phyloP scores from a whole-genome alignment of 2,329 filamentous ascomycete genomes.

The Pseudogymnoascus sp. region DNA sequence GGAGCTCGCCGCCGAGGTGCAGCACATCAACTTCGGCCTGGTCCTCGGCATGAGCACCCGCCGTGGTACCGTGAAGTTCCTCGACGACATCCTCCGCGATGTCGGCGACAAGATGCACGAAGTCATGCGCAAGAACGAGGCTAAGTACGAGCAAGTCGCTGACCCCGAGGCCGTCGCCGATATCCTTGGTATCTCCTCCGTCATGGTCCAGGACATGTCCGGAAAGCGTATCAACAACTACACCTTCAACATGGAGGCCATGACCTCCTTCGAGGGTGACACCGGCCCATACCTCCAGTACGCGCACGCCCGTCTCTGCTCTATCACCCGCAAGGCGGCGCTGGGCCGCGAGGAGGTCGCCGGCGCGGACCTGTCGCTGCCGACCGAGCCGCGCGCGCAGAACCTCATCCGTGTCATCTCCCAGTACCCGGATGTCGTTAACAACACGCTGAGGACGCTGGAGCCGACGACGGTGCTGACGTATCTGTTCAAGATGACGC shows the following conservation, averaged over 20 bases:
- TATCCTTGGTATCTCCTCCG: constrained; percentile 82
- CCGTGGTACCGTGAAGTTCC: constrained; percentile 68
- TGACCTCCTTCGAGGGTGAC: constrained; percentile 80
- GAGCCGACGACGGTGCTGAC: constrained; percentile 62
- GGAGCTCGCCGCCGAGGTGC: constrained; percentile 60
- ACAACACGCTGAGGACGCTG: constrained; percentile 77
- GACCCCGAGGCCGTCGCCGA: constrained; percentile 78
- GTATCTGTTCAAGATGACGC: constrained; percentile 83
- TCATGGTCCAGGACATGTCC: constrained; percentile 98
- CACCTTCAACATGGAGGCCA: constrained; percentile 71
- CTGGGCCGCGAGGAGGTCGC: constrained; percentile 52
- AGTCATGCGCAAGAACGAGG: constrained; percentile 84
- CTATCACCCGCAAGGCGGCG: constrained; percentile 52
- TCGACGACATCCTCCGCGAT: constrained; percentile 65
- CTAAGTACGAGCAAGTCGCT: constrained; percentile 85
- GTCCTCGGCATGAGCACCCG: constrained; percentile 65
- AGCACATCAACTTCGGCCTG: constrained; percentile 71
- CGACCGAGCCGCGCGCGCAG: constrained; percentile 65
- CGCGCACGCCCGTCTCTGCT: constrained; percentile 66
- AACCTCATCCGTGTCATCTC: constrained; percentile 70
- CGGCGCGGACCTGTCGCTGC: constrained; percentile 58
- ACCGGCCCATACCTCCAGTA: constrained; percentile 83
- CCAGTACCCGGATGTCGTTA: constrained; percentile 78
- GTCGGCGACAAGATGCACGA: constrained; percentile 96
- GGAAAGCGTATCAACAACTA: constrained; percentile 75